Conservation (phyloP, 768 basidiomycete genomes). For the Mrakia frigida region DNA sequence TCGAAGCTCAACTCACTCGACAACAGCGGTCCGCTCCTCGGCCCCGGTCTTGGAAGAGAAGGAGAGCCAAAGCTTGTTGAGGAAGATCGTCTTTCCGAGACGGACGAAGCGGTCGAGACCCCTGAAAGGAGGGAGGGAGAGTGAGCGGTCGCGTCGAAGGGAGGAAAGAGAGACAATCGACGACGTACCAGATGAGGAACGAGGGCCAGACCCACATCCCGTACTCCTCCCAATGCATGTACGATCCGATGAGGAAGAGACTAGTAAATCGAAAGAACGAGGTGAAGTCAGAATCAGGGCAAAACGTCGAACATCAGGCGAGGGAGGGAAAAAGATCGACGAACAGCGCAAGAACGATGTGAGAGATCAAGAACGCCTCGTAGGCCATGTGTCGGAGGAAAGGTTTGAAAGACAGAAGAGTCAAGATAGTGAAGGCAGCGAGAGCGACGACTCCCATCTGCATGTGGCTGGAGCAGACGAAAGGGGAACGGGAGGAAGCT, state of each 20-base stretch:
- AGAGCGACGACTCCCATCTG: slow-evolving; percentile 27
- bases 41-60: not conserved
- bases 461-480: not conserved
- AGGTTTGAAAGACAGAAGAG: slow-evolving; percentile 18
- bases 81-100: slow-evolving; percentile 36
- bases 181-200: not conserved
- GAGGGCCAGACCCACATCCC: slow-evolving; percentile 35
- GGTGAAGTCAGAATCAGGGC: not conserved
- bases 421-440: slow-evolving; percentile 2
- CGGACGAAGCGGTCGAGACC: slow-evolving; percentile 41
- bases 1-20: not conserved
- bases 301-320: too few relatives aligned
- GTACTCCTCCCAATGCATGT: slow-evolving; percentile 37
- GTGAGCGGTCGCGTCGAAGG: not conserved
- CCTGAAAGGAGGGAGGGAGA: not conserved
- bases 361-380: slow-evolving; percentile 43
- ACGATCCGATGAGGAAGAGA: slow-evolving; percentile 35
- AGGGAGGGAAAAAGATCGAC: too few relatives aligned
- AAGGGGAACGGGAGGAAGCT: not conserved
- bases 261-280: not conserved
- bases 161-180: not conserved
- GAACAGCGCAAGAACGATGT: slow-evolving; percentile 40
- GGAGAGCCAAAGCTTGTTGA: slow-evolving; percentile 41
- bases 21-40: not conserved
- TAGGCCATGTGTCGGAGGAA: slow-evolving; percentile 34